phyloP scores from a whole-genome alignment of 2,329 filamentous ascomycete genomes.

The Decorospora gaudefroyi region DNA sequence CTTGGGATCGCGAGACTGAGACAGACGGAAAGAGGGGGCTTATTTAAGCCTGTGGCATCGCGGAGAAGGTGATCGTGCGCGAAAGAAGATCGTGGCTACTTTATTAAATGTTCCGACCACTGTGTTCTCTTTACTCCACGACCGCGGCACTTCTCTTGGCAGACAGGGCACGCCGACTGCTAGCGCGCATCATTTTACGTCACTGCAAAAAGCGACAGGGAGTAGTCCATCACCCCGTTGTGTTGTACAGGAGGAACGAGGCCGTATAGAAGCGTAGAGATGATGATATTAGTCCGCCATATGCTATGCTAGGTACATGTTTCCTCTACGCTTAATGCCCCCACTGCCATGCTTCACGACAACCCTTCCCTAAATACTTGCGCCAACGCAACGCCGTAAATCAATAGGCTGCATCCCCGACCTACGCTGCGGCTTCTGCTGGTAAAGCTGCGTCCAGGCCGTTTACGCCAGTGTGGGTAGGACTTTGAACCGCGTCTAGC shows the following conservation, averaged over 20 bases:
- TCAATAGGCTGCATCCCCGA: slow-evolving; percentile 1
- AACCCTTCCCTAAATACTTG: slow-evolving; percentile 22
- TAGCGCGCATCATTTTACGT: too few species aligned
- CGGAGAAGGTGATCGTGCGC: slow-evolving; percentile 24
- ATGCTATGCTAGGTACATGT: slow-evolving; percentile 29
- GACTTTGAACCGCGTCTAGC: slow-evolving; percentile 67
- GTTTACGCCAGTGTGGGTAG: slow-evolving; percentile 34
- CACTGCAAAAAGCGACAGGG: slow-evolving; percentile 7
- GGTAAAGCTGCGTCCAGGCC: slow-evolving; percentile 27
- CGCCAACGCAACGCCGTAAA: slow-evolving; percentile 19
- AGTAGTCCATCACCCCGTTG: background rate
- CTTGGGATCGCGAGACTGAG: slow-evolving; percentile 19
- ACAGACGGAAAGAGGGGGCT: slow-evolving; percentile 19
- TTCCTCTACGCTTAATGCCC: slow-evolving; percentile 22
- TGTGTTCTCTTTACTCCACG: slow-evolving; percentile 33
- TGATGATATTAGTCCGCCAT: slow-evolving; percentile 8
- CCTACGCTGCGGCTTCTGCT: slow-evolving; percentile 24
- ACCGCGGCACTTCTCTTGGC: too few species aligned
- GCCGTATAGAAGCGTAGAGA: background rate
- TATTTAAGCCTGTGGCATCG: slow-evolving; percentile 30
- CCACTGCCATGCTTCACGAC: slow-evolving; percentile 20
- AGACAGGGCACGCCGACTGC: too few species aligned
- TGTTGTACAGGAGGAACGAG: too few species aligned
- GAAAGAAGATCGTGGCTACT: slow-evolving; percentile 37
- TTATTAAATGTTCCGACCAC: slow-evolving; percentile 35